Evolutionary conservation across 177 flowering plant genomes (phyloP).

Genomic region (Telopea speciosissima): DNA sequence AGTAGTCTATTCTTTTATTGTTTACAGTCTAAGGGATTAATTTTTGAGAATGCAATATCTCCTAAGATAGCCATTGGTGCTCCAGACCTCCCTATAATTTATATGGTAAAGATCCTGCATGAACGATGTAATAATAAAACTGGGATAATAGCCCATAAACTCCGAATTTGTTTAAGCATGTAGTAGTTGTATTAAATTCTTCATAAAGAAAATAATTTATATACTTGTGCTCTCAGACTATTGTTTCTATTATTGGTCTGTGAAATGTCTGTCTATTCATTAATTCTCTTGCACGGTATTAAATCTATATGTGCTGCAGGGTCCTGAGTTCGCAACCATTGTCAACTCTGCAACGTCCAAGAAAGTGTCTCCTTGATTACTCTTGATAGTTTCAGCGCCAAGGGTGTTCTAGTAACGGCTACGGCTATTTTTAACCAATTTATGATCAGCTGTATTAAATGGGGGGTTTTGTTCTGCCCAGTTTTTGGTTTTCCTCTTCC

Average conservation of each 20-base stretch:
- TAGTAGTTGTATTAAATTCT: too few relatives aligned
- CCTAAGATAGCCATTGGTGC: neutral
- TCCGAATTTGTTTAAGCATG: neutral
- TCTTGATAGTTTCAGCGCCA: neutral
- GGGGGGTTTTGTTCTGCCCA: slow-evolving; percentile 17
- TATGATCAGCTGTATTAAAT: slow-evolving; percentile 7
- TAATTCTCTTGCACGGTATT: too few relatives aligned
- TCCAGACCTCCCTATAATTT: neutral
- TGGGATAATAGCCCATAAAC: neutral
- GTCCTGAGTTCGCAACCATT: slow-evolving; percentile 87
- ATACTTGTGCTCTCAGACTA: neutral
- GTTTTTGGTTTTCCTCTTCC: slow-evolving; percentile 13
- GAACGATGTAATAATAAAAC: neutral
- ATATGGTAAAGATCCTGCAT: neutral
- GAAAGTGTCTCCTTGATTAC: slow-evolving; percentile 75
- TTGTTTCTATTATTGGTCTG: too few relatives aligned
- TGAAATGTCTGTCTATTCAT: neutral
- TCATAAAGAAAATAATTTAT: neutral
- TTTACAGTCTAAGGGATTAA: too few relatives aligned
- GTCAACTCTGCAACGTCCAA: slow-evolving; percentile 87
- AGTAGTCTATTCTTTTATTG: too few relatives aligned
- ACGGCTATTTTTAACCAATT: slow-evolving; percentile 5
- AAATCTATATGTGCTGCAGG: slow-evolving; percentile 36
- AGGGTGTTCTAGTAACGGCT: slow-evolving; percentile 13
- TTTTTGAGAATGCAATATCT: too few relatives aligned